Percentiles rank a stretch among this genome's conserved stretches.
Conservation (phyloP, 768 basidiomycete species). For the Mycena olivaceomarginata region DNA sequence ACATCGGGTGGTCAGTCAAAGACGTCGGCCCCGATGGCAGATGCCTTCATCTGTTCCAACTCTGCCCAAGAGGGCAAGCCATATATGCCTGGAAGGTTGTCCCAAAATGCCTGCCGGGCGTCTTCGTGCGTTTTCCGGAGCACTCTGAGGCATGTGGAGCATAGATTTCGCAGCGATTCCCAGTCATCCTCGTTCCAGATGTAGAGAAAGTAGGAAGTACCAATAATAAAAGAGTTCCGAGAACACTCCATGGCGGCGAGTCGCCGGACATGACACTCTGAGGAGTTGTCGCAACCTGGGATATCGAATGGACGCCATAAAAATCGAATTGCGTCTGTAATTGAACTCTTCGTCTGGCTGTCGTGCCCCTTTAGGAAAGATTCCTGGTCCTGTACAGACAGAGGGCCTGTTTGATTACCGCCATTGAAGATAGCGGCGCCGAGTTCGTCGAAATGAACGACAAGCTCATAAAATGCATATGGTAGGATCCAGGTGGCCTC, state of each 20-base stretch:
- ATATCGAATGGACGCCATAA: no score
- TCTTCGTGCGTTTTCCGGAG: conserved; percentile 7
- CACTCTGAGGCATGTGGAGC: neutral
- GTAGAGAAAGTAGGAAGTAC: no score
- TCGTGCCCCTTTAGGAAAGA: neutral
- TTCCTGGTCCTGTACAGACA: conserved; percentile 12
- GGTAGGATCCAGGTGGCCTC: conserved; percentile 38
- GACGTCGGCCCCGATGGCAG: neutral
- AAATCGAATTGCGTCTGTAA: no score
- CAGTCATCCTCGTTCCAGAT: neutral
- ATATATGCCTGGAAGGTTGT: conserved; percentile 17
- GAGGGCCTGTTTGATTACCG: neutral
- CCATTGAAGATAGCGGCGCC: conserved; percentile 18
- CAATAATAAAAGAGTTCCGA: no score
- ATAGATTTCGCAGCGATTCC: neutral
- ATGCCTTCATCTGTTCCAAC: neutral
- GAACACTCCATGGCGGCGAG: neutral
- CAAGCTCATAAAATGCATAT: conserved; percentile 12
- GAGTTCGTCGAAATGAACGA: neutral
- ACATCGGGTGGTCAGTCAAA: neutral
- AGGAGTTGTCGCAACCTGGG: no score
- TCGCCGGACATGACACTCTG: no score
- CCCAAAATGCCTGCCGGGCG: conserved; percentile 16
- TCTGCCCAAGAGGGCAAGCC: conserved; percentile 2
- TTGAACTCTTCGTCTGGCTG: neutral